Evolutionary conservation across 164 flowering plant genomes (phyloP).

Genomic region (Sedum album): DNA sequence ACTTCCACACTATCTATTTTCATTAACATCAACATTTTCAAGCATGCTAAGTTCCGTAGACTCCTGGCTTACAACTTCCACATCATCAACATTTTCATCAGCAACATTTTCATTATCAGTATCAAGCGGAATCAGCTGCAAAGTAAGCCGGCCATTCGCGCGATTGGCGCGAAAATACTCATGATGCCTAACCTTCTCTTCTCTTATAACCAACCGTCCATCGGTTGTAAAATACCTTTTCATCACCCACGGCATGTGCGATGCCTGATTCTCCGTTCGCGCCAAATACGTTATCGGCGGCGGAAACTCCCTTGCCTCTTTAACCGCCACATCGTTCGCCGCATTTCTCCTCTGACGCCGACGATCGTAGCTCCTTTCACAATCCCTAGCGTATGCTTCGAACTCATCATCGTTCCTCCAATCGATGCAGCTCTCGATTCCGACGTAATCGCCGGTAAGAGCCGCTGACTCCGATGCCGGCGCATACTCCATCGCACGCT

Average conservation of each 20-base stretch:
- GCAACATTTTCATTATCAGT: background rate
- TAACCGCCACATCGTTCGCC: background rate
- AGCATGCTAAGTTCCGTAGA: no score
- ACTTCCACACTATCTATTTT: no score
- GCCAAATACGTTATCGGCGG: conserved; percentile 34
- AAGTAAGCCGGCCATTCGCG: conserved; percentile 29
- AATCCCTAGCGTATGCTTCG: background rate
- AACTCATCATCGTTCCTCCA: conserved; percentile 6
- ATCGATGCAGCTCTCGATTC: conserved; percentile 25
- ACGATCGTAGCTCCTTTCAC: background rate
- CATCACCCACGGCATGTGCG: conserved; percentile 39
- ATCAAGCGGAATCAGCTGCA: conserved; percentile 29
- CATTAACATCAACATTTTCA: no score
- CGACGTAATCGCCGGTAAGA: conserved; percentile 24
- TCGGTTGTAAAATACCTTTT: conserved; percentile 24
- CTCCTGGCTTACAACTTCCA: no score
- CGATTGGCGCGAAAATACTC: conserved; percentile 34
- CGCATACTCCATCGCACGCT: no score
- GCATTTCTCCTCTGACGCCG: background rate
- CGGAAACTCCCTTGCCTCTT: conserved; percentile 22
- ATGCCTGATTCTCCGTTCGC: no score
- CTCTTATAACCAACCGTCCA: conserved; percentile 33
- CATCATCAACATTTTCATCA: conserved; percentile 5
- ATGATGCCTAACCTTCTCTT: conserved; percentile 31
- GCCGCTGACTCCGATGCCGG: conserved; percentile 20